Base-by-base conservation (phyloP, 352 stramenopile species). In the Globisporangium rhizosaccharum region DNA sequence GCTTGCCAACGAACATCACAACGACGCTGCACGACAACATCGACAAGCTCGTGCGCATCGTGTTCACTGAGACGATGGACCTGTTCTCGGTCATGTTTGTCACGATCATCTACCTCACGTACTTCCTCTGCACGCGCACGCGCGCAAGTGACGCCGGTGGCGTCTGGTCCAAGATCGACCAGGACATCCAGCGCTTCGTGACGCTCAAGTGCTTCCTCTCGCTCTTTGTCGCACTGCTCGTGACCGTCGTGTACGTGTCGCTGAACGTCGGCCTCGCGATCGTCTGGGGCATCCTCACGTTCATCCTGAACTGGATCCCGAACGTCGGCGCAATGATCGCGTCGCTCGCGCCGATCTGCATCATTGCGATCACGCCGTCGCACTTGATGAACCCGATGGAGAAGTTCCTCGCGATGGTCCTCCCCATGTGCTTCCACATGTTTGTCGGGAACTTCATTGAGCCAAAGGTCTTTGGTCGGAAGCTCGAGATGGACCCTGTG, bases 391-490 rank as follows among this genome's bases (percentile, higher is more conserved):
- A 88, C 62, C 81, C 83, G 18, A 93, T 95, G 83, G 83, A 95
- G 59, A 95, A 95, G 68, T 91, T 95, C 63, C 53, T 95, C 25
- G 85, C 85, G 8, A 89, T 95, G 65, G 63, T 77, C 33, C 62
- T 95, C 55, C 85, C 85, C 9, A 93, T 92, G 82, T 90, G 76
- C 58, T 93, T 95, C 63, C 85, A 95, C 75, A 89, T 90, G 78
- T 93, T 95, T 61, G 82, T 93, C 17, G 85, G 85, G 39, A 95
- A 93, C 63, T 95, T 95, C 51, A 87, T 95, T 50, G 85, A 95
- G 60, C 85, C 85, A 18, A 92, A 91, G 55, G 84, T 95, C 14
- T 92, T 95, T 61, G 85, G 85, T n/a, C 73, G 73, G 33, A 90
- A 90, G 59, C 78, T 95, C 12, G 85, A 95, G 63, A 93, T 95